Base-by-base conservation (phyloP, 306 rosid species). In the Malus fusca region DNA sequence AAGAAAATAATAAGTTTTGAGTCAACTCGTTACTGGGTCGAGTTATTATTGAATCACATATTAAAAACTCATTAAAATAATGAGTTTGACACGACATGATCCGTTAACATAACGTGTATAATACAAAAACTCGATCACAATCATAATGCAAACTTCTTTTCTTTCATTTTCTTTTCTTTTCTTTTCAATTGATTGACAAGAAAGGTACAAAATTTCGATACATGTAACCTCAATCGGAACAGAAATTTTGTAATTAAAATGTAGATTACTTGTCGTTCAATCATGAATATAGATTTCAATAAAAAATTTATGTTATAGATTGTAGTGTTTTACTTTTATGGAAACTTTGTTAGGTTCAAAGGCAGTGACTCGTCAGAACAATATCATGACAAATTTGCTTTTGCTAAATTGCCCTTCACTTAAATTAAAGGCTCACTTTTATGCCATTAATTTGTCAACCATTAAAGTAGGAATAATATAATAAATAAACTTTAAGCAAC, bases 241-340 rank as follows among this genome's bases (percentile, higher is more conserved):
- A 68, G 4, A 12, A 79, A 68, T 80, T 74, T 80, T 80, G 66
- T 59, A 74, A 74, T 25, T 68, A 68, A 23, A 35, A 37, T 74
- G 22, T 76, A 76, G 68, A 22, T 13, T 42, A 26, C 31, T 35
- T 56, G 40, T 43, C 13, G 46, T 30, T 44, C 18, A 22, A 37
- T 8, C 19, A 22, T 22, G 33, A 48, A 22, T 66, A 6, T 11
- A 33, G 25, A 15, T 17, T 18, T 74, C 44, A 74, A 74, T 62
- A 74, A 61, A 61, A 2, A 44, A 15, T 59, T 17, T 18, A 19
- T 59, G 26, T 15, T 23, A 22, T 6, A 35, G 7, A 17, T 73
- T 23, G 40, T 3, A 15, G 11, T 18, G 22, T 53, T 19, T 19
- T 6, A 7, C 10, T 55, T 6, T 19, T 55, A 0, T 55, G 60